These are phyloP conservation scores for Mycena polygramma DNA, from an alignment of 768 basidiomycete genomes.

Conservation along the genomic window DNA sequence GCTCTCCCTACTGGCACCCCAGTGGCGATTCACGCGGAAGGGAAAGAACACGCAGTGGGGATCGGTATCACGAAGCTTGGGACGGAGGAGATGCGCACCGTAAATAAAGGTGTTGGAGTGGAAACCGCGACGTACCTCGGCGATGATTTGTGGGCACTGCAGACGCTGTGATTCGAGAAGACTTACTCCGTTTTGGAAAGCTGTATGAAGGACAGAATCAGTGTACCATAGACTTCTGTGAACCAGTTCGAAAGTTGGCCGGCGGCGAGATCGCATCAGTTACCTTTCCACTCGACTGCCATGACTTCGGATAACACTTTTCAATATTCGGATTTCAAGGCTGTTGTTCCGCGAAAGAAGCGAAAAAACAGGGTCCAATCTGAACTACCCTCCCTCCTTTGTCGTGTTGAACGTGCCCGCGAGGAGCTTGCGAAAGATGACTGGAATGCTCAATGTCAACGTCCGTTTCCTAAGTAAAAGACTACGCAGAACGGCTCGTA, in stretches of 20 bases:
- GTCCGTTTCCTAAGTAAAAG: conserved; percentile 55
- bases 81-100: conserved; percentile 89
- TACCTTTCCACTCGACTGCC: background rate
- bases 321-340: conserved; percentile 66
- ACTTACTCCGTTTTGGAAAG: conserved; percentile 1
- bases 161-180: conserved; percentile 62
- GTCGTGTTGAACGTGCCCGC: conserved; percentile 56
- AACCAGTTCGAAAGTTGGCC: conserved; percentile 37
- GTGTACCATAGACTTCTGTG: background rate
- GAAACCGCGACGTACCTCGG: conserved; percentile 90
- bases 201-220: conserved; percentile 12
- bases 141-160: conserved; percentile 86
- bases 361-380: conserved; percentile 54
- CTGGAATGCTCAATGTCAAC: conserved; percentile 69
- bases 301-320: conserved; percentile 37
- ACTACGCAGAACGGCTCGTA: background rate
- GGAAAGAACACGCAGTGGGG: conserved; percentile 92
- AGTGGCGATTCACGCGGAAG: conserved; percentile 96
- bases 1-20: conserved; percentile 78
- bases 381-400: conserved; percentile 50
- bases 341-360: conserved; percentile 66
- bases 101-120: conserved; percentile 93
- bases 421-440: conserved; percentile 62
- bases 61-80: conserved; percentile 86
- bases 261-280: conserved; percentile 13